phyloP scores from a whole-genome alignment of 225 moss, liverwort and hornwort genomes.

The Bryoerythrophyllum caledonicum region DNA sequence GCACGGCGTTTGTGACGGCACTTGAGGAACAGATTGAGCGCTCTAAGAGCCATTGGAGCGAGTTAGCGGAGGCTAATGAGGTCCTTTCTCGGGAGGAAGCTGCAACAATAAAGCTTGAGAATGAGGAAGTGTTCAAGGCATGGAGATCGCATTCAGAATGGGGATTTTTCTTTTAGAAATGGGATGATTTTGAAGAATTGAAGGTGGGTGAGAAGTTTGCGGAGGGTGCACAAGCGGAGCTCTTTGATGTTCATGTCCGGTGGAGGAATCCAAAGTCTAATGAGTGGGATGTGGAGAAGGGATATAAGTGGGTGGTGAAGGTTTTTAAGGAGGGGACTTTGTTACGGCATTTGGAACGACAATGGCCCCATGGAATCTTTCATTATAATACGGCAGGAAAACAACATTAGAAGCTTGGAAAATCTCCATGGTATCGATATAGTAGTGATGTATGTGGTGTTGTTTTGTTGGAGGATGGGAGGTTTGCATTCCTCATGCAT shows the following conservation, averaged over 20 bases:
- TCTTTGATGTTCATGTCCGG: background rate
- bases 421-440: background rate
- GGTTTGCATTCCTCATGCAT: background rate
- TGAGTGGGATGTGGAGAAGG: background rate
- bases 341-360: no score
- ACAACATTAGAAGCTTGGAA: background rate
- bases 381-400: no score
- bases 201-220: background rate
- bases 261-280: rapidly evolving
- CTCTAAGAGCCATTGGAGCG: background rate
- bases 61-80: background rate
- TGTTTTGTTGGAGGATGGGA: background rate
- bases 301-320: background rate
- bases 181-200: background rate
- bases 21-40: background rate
- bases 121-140: background rate
- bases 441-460: rapidly evolving
- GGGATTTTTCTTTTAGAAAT: background rate
- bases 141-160: background rate
- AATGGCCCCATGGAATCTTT: no score
- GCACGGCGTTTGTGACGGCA: background rate
- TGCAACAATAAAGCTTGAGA: background rate
- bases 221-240: background rate
- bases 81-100: background rate
- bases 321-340: no score